Evolutionary conservation across 257 asterid genomes (phyloP).

Genomic region (Mentha longifolia): DNA sequence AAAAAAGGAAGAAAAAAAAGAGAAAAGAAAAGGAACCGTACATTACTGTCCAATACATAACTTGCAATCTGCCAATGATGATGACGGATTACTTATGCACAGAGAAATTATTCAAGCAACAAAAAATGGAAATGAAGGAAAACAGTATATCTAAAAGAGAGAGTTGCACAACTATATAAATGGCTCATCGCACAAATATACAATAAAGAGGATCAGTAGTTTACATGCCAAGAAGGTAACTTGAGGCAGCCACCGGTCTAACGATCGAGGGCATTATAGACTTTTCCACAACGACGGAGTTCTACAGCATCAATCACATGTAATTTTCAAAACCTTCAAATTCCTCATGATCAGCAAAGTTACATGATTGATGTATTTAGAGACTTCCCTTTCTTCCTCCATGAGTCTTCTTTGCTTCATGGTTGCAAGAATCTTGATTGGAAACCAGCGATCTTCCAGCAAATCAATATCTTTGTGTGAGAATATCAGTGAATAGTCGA

Average conservation of each 20-base stretch:
- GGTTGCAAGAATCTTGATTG: neutral
- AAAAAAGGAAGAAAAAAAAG: too few species aligned
- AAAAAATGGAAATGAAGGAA: neutral
- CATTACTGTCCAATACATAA: too few species aligned
- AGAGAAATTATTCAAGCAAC: neutral
- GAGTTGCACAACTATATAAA: conserved; percentile 1
- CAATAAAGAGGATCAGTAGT: conserved; percentile 6
- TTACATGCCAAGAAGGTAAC: neutral
- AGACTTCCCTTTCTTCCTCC: neutral
- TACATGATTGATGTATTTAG: neutral
- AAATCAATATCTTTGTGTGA: too few species aligned
- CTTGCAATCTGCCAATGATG: neutral
- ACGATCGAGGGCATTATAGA: neutral
- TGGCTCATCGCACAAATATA: neutral
- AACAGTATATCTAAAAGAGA: neutral
- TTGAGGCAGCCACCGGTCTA: neutral
- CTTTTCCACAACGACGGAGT: neutral
- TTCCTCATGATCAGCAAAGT: neutral
- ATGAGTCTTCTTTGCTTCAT: neutral
- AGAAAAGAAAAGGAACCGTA: too few species aligned
- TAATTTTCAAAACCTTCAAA: neutral
- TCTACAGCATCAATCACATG: neutral
- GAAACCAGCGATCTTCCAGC: neutral
- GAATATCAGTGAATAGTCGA: conserved; percentile 54
- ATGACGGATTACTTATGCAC: neutral